phyloP scores from a whole-genome alignment of 305 asterid genomes.

The Fraxinus sp. region DNA sequence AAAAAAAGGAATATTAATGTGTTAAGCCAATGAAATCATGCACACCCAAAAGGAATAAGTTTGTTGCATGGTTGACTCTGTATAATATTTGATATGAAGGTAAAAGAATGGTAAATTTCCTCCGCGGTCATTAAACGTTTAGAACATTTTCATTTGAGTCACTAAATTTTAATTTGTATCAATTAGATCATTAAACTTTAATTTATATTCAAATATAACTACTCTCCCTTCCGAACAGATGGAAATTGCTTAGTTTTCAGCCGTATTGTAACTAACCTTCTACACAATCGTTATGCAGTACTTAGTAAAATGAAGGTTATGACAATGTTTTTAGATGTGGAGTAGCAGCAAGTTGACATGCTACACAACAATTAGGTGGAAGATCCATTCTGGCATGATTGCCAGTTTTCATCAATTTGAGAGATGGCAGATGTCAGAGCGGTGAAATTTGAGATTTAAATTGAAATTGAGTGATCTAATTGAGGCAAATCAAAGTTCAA shows the following conservation, averaged over 20 bases:
- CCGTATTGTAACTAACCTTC: not conserved
- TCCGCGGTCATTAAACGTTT: not conserved
- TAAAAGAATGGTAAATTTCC: not conserved
- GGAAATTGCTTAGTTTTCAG: not conserved
- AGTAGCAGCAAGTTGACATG: not conserved
- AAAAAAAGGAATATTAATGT: constrained; percentile 13
- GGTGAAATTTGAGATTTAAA: not conserved
- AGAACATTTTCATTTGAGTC: not conserved
- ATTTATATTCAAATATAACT: not conserved
- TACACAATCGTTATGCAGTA: not conserved
- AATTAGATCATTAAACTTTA: not conserved
- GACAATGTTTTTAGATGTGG: not conserved
- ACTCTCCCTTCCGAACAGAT: not conserved
- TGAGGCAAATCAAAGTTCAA: not conserved
- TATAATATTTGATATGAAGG: not conserved
- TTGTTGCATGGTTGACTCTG: constrained; percentile 10
- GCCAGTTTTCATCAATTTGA: not conserved
- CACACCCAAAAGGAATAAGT: not conserved
- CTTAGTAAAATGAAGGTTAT: not conserved
- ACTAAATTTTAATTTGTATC: not conserved
- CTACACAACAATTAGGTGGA: not conserved
- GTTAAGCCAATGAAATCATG: not conserved
- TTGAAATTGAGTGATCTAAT: not conserved
- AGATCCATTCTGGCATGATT: not conserved
- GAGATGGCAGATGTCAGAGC: not conserved